Base-by-base conservation (phyloP, 192 early-diverging fungal species). In the Gaertneriomyces semiglobifer region DNA sequence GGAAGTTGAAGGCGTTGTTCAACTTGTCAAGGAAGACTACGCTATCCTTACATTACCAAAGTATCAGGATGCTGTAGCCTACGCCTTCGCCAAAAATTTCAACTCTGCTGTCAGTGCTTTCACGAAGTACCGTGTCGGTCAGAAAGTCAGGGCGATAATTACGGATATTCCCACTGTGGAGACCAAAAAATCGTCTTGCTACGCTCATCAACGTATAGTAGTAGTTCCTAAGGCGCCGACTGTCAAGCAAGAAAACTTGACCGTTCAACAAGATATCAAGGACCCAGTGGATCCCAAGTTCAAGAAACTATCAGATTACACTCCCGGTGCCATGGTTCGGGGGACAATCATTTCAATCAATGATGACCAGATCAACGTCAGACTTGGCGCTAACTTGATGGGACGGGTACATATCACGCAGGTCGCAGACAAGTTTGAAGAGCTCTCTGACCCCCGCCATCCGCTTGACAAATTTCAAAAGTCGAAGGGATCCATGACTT, bases 11-110 rank as follows among this genome's bases (percentile, higher is more conserved):
- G 76, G 83, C 25, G 74, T 82, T 20, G 81, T 93, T 44, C 85
- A 89, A 63, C 60, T 90, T 10, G 81, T 93, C 59, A 93, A 92
- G 77, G 84, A 92, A 38, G 87, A 88, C 68, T 93, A 93, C 63
- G 54, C 86, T 20, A 81, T 93, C 25, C 58, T 90, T 9, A 81
- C 85, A 5, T 54, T 93, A 58, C 89, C 91, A 1, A 62, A 65
- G 11, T 47, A 50, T 11, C 44, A 74, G 8, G 25, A 59, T 57
- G 59, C 57, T 3, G 54, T 81, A 48, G 78, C 63, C 10, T 81
- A 55, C 43, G 72, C 52, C 4, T 61, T 66, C 7, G 53, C 73
- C 38, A 39, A 52, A n/a, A 18, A 45, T 25, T 10, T 75, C 56
- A 75, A 71, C 63, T 44, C 62, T 18, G n/a, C 54, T 16, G 55